Evolutionary conservation across 2,329 filamentous ascomycete species (phyloP), one percentile per base, ranked within the genome.

Genomic region (Peltaster fructicola): DNA sequence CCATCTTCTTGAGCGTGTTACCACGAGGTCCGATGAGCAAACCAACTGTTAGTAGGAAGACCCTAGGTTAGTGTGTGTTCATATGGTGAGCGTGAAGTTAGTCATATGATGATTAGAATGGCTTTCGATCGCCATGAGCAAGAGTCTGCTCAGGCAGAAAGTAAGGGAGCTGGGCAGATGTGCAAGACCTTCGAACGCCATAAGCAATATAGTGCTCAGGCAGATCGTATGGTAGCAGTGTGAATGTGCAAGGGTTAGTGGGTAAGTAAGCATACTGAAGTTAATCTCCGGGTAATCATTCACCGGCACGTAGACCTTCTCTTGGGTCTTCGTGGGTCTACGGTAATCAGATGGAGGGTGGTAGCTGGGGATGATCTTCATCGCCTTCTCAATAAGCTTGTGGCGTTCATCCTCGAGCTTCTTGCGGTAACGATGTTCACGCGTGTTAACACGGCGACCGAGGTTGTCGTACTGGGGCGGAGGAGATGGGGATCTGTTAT

Each of bases 191-290:
- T 38, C 38, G 35, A 36, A 40, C 30, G 35, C 42, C 43, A 50
- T n/a, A n/a, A n/a, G n/a, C 47, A 50, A 44, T 49, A 46, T 52
- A 50, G 50, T 47, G 50, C 57, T 54, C 51, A 57, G 38, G 17
- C 25, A 25, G 30, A n/a, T n/a, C n/a, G n/a, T 20, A 26, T 16
- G 25, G 22, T 30, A 37, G 31, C 13, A 51, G 53, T 40, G 45
- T 38, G 45, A 44, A 43, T 59, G 27, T 25, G 52, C 56, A 60
- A 47, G 50, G 39, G 47, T 53, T 51, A 53, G 51, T 82, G 81
- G 82, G 81, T 92, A 92, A 92, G 84, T 75, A 84, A 88, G 85
- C 85, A 85, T 93, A 98, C 88, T 98, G 81, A 98, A 98, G 76
- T 98, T 98, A 74, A 98, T 95, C 59, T 98, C 88, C 67, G 88